Conservation (phyloP, 768 basidiomycete genomes). For the Roridomyces roridus region DNA sequence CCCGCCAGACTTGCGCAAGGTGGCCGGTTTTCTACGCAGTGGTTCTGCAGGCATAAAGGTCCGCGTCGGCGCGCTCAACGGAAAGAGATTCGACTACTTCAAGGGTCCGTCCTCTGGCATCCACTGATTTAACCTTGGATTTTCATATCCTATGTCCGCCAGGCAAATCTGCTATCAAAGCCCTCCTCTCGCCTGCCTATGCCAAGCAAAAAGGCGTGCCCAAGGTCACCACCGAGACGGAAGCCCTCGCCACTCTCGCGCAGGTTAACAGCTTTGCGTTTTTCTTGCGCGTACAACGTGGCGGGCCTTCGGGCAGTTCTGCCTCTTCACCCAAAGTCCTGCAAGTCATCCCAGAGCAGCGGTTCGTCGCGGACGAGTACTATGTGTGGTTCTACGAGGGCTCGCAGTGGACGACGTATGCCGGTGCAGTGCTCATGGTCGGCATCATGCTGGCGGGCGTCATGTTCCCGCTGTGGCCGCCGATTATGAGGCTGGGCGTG, state of each 20-base stretch:
- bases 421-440: slow-evolving; percentile 91
- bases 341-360: slow-evolving; percentile 80
- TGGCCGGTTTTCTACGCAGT: slow-evolving; percentile 87
- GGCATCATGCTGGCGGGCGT: slow-evolving; percentile 93
- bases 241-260: slow-evolving; percentile 72
- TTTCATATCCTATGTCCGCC: background rate
- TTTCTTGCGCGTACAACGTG: slow-evolving; percentile 90
- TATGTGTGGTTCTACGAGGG: slow-evolving; percentile 98
- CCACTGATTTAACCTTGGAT: background rate
- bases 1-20: slow-evolving; percentile 77
- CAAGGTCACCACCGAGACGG: slow-evolving; percentile 73
- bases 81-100: slow-evolving; percentile 97
- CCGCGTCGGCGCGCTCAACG: slow-evolving; percentile 88
- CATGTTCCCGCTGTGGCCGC: slow-evolving; percentile 99
- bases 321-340: slow-evolving; percentile 81
- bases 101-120: slow-evolving; percentile 67
- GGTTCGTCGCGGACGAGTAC: slow-evolving; percentile 80
- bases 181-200: slow-evolving; percentile 91
- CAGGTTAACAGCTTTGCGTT: slow-evolving; percentile 84
- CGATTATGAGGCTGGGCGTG: slow-evolving; percentile 89
- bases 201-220: slow-evolving; percentile 84
- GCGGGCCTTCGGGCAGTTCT: slow-evolving; percentile 64
- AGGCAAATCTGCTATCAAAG: slow-evolving; percentile 95
- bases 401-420: slow-evolving; percentile 91
- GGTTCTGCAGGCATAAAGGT: slow-evolving; percentile 88